Percentiles rank a stretch among this genome's conserved stretches.
Evolutionary conservation across 2,329 filamentous ascomycete species (phyloP).

Genomic region (Cryoendolithus antarcticus): DNA sequence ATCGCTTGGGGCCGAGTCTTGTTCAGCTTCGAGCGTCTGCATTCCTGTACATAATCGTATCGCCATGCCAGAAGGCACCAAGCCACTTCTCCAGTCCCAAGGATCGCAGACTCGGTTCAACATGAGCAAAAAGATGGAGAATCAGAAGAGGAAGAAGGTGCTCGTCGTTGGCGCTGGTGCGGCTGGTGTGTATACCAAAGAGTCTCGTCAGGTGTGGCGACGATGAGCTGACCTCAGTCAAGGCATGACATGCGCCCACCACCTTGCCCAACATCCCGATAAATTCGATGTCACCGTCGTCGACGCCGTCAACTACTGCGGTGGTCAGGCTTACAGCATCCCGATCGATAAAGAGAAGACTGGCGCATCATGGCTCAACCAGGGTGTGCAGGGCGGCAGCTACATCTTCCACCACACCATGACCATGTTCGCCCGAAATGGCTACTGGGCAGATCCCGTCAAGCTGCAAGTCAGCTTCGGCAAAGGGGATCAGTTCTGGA

Average conservation of each 20-base stretch:
- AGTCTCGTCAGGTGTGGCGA: slow-evolving; percentile 1
- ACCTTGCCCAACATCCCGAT: slow-evolving; percentile 52
- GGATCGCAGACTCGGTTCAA: slow-evolving; percentile 24
- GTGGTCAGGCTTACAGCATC: slow-evolving; percentile 49
- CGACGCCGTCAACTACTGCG: slow-evolving; percentile 46
- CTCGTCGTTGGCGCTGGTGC: slow-evolving; percentile 51
- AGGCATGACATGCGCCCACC: slow-evolving; percentile 54
- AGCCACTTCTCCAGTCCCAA: slow-evolving; percentile 15
- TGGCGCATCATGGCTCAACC: slow-evolving; percentile 48
- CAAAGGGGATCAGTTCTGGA: slow-evolving; percentile 53
- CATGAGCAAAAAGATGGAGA: slow-evolving; percentile 23
- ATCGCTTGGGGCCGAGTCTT: too few species aligned
- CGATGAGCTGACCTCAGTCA: slow-evolving; percentile 13
- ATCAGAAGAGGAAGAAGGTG: slow-evolving; percentile 37
- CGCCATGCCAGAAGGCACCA: slow-evolving; percentile 15
- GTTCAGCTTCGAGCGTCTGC: too few species aligned
- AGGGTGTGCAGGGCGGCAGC: slow-evolving; percentile 51
- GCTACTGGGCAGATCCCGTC: slow-evolving; percentile 44
- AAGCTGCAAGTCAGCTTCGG: slow-evolving; percentile 52
- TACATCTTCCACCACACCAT: slow-evolving; percentile 58
- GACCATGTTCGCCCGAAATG: slow-evolving; percentile 49
- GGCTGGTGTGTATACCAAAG: slow-evolving; percentile 40
- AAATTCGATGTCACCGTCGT: slow-evolving; percentile 54
- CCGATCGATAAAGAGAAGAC: slow-evolving; percentile 42
- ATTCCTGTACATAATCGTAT: too few species aligned